Evolutionary conservation across 306 rosid genomes (phyloP).

Genomic region (Mimosa pudica): DNA sequence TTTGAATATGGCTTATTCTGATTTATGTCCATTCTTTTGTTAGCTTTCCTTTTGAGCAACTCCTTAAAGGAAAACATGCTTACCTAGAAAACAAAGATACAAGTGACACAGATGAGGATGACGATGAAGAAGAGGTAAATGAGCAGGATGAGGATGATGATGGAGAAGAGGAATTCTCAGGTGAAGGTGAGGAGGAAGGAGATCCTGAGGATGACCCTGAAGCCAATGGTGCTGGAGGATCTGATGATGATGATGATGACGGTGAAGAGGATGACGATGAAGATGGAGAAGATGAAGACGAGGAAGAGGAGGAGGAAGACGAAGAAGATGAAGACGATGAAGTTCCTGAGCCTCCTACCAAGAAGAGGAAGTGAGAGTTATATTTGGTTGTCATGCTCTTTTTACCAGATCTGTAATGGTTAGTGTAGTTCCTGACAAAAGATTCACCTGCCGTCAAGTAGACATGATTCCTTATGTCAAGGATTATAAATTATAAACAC

Average conservation of each 20-base stretch:
- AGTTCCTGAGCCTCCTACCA: conserved; percentile 70
- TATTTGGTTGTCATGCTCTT: neutral
- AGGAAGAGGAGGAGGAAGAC: conserved; percentile 43
- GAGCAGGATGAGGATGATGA: conserved; percentile 58
- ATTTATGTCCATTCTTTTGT: conserved; percentile 22
- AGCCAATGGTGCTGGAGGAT: conserved; percentile 61
- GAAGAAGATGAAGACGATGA: conserved; percentile 60
- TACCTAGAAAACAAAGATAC: conserved; percentile 54
- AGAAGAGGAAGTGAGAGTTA: conserved; percentile 69
- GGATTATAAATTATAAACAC: conserved; percentile 11
- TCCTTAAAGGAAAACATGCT: conserved; percentile 36
- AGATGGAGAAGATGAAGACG: conserved; percentile 34
- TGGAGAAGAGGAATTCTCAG: conserved; percentile 68
- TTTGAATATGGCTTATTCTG: conserved; percentile 15
- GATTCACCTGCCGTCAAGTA: conserved; percentile 30
- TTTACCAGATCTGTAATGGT: conserved; percentile 23
- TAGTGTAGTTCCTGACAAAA: conserved; percentile 30
- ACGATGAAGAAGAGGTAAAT: conserved; percentile 38
- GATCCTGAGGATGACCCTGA: conserved; percentile 61
- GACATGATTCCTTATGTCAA: conserved; percentile 19
- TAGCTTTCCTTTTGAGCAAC: conserved; percentile 68
- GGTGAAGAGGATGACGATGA: conserved; percentile 34
- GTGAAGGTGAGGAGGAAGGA: conserved; percentile 62
- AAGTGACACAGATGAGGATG: conserved; percentile 65
- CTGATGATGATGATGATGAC: conserved; percentile 37